Conservation (phyloP, 441 rosid species). For the Aleurites moluccanus region DNA sequence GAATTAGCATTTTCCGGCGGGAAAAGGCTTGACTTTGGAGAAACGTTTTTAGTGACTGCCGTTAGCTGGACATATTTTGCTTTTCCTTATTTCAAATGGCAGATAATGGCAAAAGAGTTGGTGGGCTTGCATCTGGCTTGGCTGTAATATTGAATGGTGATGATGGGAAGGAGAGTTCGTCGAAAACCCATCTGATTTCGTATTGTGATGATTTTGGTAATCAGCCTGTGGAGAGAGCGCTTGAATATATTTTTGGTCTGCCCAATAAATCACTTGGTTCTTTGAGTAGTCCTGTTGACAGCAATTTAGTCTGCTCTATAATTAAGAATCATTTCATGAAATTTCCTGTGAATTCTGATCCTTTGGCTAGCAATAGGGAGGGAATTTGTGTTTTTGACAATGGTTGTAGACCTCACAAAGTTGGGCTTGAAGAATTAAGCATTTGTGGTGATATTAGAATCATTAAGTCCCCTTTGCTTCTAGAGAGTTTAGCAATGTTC, state of each 20-base stretch:
- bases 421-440: conserved; percentile 68
- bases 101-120: conserved; percentile 65
- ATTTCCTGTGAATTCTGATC: conserved; percentile 28
- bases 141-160: conserved; percentile 72
- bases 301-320: conserved; percentile 43
- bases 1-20: conserved; percentile 5
- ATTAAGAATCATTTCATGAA: conserved; percentile 55
- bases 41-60: not conserved
- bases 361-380: conserved; percentile 42
- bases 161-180: conserved; percentile 56
- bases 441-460: conserved; percentile 79
- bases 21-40: not conserved
- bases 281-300: conserved; percentile 49
- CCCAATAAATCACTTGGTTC: conserved; percentile 61
- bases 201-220: conserved; percentile 72
- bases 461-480: conserved; percentile 63
- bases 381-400: conserved; percentile 53
- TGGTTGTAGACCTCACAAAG: conserved; percentile 47
- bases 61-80: conserved; percentile 9
- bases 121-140: conserved; percentile 87
- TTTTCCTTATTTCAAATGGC: conserved; percentile 51
- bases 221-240: conserved; percentile 78
- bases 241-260: conserved; percentile 74
- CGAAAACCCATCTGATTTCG: conserved; percentile 62
- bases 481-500: conserved; percentile 93